Percentiles rank a stretch among this genome's conserved stretches.
These are phyloP conservation scores for Metschnikowia orientalis DNA, from an alignment of 805 yeast genomes.

Conservation along the genomic window DNA sequence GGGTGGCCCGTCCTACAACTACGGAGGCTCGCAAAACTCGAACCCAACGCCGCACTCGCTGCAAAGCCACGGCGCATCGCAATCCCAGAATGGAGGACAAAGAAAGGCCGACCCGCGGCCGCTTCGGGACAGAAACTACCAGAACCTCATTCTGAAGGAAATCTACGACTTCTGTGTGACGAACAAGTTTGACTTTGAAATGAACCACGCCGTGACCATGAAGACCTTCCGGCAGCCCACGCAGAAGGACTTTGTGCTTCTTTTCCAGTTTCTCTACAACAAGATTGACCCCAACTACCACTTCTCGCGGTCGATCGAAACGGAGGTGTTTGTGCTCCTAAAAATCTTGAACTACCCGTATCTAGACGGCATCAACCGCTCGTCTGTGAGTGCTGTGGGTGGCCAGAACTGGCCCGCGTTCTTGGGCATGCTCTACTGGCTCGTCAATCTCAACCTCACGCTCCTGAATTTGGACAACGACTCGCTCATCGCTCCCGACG, in stretches of 20 bases:
- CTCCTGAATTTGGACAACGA: conserved; percentile 27
- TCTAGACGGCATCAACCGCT: conserved; percentile 71
- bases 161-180: conserved; percentile 58
- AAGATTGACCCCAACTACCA: conserved; percentile 75
- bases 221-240: conserved; percentile 73
- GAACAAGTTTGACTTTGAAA: conserved; percentile 69
- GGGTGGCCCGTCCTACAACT: conserved; percentile 1
- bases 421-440: conserved; percentile 80
- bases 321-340: conserved; percentile 66
- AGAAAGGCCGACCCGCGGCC: conserved; percentile 63
- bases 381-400: conserved; percentile 87
- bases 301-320: conserved; percentile 65
- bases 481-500: conserved; percentile 34
- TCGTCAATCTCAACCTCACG: conserved; percentile 51
- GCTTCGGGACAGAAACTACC: conserved; percentile 66
- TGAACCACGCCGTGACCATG: conserved; percentile 62
- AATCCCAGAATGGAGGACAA: background rate
- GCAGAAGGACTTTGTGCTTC: conserved; percentile 74
- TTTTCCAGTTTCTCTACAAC: conserved; percentile 76
- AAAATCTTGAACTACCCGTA: conserved; percentile 73
- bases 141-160: conserved; percentile 59
- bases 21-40: conserved; percentile 1
- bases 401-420: conserved; percentile 85
- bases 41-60: conserved; percentile 9
- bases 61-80: conserved; percentile 6